These are phyloP conservation scores for Obba rivulosa DNA, from an alignment of 768 basidiomycete genomes.

Conservation along the genomic window DNA sequence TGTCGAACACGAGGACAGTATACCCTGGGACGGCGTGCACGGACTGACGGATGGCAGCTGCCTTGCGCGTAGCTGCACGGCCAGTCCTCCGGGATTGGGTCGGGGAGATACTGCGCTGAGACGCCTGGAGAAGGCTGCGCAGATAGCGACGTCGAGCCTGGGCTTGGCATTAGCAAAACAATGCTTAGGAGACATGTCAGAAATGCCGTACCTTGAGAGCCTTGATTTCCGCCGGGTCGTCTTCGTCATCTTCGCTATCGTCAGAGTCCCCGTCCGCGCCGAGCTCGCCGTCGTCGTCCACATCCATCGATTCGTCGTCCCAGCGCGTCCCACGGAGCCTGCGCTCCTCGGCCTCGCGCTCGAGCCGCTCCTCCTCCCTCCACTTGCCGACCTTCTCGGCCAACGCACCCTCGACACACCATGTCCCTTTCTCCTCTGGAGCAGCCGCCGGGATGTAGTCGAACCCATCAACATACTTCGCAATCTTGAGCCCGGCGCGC, in stretches of 20 bases:
- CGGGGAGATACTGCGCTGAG: conserved; percentile 28
- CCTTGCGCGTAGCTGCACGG: conserved; percentile 24
- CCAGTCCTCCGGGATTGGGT: conserved; percentile 23
- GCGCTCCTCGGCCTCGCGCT: conserved; percentile 63
- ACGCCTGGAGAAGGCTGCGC: conserved; percentile 54
- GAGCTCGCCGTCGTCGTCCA: conserved; percentile 52
- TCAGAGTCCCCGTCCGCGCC: conserved; percentile 43
- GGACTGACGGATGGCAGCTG: conserved; percentile 29
- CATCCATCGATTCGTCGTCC: conserved; percentile 67
- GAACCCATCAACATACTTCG: conserved; percentile 72
- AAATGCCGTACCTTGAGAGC: conserved; percentile 64
- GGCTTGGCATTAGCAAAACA: conserved; percentile 6
- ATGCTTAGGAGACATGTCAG: conserved; percentile 11
- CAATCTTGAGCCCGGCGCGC: conserved; percentile 64
- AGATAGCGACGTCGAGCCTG: conserved; percentile 76
- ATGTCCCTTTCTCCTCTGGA: conserved; percentile 49
- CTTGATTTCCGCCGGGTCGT: conserved; percentile 68
- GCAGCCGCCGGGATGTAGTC: conserved; percentile 32
- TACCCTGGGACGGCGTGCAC: conserved; percentile 75
- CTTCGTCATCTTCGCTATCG: conserved; percentile 50
- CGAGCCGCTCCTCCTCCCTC: conserved; percentile 65
- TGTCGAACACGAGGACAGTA: conserved; percentile 88
- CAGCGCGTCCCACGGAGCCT: conserved; percentile 56
- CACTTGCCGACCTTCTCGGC: conserved; percentile 64
- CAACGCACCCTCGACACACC: conserved; percentile 60